Percentiles rank a stretch among this genome's conserved stretches.
phyloP scores from a whole-genome alignment of 139 green algal species.

The Mychonastes homosphaera region DNA sequence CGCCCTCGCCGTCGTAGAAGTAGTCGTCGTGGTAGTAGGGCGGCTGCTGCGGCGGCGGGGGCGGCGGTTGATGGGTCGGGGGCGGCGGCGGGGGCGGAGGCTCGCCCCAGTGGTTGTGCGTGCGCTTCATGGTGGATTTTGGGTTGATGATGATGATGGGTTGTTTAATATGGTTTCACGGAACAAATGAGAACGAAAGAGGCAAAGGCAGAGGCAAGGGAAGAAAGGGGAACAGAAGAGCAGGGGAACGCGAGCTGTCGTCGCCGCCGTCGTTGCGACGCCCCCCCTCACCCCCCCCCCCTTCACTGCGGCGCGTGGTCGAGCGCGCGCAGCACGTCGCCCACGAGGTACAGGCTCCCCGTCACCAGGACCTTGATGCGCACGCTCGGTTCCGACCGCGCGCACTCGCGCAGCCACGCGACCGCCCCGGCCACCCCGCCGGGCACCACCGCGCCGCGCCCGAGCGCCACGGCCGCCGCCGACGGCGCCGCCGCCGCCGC shows the following conservation, averaged over 20 bases:
- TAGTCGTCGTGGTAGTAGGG: no score
- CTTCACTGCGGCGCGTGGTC: constrained; percentile 18
- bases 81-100: no score
- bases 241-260: constrained; percentile 1
- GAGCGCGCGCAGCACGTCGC: constrained; percentile 68
- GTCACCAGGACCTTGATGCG: constrained; percentile 81
- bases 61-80: no score
- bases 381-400: constrained; percentile 3
- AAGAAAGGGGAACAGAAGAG: no score
- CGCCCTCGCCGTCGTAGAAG: no score
- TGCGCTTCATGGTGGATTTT: no score
- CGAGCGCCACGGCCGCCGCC: not conserved
- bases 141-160: no score
- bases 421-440: constrained; percentile 47
- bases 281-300: not conserved
- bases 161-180: no score
- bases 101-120: no score
- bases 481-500: not conserved
- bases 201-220: no score
- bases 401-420: constrained; percentile 40
- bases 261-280: not conserved
- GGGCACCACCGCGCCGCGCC: constrained; percentile 35
- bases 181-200: no score
- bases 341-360: constrained; percentile 89
- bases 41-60: no score